These are phyloP conservation scores for Aspergillus ochraceus DNA, from an alignment of 2,329 filamentous ascomycete genomes.

Conservation along the genomic window DNA sequence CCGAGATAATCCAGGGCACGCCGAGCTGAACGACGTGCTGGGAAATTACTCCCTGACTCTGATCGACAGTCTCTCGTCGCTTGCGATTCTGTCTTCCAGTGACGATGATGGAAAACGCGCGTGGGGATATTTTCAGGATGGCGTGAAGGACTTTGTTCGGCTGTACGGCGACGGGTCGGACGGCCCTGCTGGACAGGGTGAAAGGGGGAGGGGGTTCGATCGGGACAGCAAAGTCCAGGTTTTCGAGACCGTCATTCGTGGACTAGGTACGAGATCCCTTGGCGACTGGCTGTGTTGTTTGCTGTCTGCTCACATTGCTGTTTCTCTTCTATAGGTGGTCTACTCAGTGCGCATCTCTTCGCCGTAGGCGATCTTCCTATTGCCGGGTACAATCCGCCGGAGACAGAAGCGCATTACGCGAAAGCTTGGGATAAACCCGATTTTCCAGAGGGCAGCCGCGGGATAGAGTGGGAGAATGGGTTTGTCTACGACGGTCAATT, in stretches of 20 bases:
- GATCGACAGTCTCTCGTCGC: constrained; percentile 90
- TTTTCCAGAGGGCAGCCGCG: constrained; percentile 23
- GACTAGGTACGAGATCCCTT: constrained; percentile 47
- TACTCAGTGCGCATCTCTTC: constrained; percentile 91
- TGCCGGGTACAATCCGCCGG: constrained; percentile 65
- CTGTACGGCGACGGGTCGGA: constrained; percentile 83
- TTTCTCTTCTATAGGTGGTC: constrained; percentile 57
- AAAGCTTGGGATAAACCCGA: constrained; percentile 41
- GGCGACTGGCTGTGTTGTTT: neutral
- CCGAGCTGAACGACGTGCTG: constrained; percentile 90
- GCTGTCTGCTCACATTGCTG: neutral
- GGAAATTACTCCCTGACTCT: constrained; percentile 96
- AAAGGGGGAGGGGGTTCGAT: constrained; percentile 79
- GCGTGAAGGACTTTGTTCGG: constrained; percentile 71
- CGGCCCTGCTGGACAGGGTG: constrained; percentile 68
- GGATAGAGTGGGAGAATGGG: constrained; percentile 71
- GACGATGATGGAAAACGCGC: constrained; percentile 60
- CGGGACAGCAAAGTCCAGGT: constrained; percentile 98
- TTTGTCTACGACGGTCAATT: constrained; percentile 88
- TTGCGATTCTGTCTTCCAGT: constrained; percentile 81
- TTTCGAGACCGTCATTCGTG: constrained; percentile 95
- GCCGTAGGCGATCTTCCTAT: constrained; percentile 89
- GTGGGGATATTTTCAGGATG: constrained; percentile 74
- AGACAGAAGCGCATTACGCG: constrained; percentile 38
- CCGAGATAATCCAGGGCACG: constrained; percentile 71